These are phyloP conservation scores for Podila horticola DNA, from an alignment of 192 early-diverging fungal species.

Conservation along the genomic window DNA sequence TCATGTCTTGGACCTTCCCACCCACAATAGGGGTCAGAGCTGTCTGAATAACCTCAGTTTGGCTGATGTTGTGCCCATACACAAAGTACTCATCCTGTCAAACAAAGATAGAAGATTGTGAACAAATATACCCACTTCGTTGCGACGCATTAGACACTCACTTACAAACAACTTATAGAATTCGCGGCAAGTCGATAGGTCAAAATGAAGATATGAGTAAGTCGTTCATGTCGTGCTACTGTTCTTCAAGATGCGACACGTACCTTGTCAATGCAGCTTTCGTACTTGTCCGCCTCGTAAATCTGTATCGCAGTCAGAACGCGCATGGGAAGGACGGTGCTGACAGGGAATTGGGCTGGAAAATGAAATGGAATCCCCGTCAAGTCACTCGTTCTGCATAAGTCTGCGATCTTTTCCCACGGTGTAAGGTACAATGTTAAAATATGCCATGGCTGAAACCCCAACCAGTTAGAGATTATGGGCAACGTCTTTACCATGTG, in stretches of 20 bases:
- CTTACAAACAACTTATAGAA: constrained; percentile 28
- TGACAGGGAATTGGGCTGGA: constrained; percentile 29
- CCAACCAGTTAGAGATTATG: not conserved
- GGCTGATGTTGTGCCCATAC: constrained; percentile 35
- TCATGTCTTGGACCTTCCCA: constrained; percentile 12
- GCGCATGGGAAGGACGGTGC: constrained; percentile 44
- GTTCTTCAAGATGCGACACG: not conserved
- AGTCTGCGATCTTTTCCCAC: constrained; percentile 28
- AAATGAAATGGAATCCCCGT: constrained; percentile 38
- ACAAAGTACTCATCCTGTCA: constrained; percentile 44
- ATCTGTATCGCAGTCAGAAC: constrained; percentile 35
- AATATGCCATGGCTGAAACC: too few relatives aligned
- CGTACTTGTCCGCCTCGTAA: constrained; percentile 37
- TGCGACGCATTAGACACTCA: not conserved
- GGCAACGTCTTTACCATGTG: constrained; percentile 24
- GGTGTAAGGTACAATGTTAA: not conserved
- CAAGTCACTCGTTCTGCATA: constrained; percentile 33
- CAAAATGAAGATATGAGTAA: not conserved
- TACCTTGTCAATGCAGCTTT: constrained; percentile 45
- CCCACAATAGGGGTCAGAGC: constrained; percentile 20
- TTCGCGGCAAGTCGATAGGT: not conserved
- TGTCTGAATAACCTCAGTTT: constrained; percentile 24
- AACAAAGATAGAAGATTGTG: not conserved
- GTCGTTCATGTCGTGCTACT: not conserved
- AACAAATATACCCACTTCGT: not conserved